Conservation (phyloP, 1,284 basidiomycete genomes). For the Termitomyces sp. region DNA sequence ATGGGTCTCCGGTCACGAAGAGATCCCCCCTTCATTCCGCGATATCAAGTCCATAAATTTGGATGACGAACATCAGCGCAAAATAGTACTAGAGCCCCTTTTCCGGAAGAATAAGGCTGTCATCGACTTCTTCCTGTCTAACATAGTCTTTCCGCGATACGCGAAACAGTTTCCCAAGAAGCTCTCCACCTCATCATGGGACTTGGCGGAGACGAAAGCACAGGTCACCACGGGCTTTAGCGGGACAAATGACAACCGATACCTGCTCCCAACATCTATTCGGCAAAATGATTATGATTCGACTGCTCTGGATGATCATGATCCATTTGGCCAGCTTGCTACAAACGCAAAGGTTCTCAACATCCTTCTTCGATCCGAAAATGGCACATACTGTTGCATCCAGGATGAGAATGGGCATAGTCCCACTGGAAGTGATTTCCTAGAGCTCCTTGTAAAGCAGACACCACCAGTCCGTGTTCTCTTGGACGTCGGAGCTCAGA, state of each 20-base stretch:
- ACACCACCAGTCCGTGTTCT: conserved; percentile 36
- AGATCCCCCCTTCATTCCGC: conserved; percentile 27
- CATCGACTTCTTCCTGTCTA: conserved; percentile 46
- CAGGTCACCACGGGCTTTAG: conserved; percentile 48
- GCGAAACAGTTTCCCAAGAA: conserved; percentile 46
- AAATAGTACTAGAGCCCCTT: conserved; percentile 25
- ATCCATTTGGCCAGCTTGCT: conserved; percentile 35
- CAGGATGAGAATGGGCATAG: conserved; percentile 18
- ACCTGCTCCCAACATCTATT: conserved; percentile 44
- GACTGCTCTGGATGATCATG: conserved; percentile 10
- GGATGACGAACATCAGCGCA: conserved; percentile 33
- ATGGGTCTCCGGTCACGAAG: conserved; percentile 29
- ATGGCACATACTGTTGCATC: conserved; percentile 32
- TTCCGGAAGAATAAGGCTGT: conserved; percentile 35
- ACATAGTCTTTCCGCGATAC: conserved; percentile 43
- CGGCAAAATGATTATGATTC: conserved; percentile 24
- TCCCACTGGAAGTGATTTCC: conserved; percentile 27
- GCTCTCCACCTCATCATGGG: conserved; percentile 47
- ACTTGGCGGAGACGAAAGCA: conserved; percentile 36
- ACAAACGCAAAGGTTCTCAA: conserved; percentile 48
- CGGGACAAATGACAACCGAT: conserved; percentile 50
- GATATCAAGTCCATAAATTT: conserved; percentile 36
- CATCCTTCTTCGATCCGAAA: conserved; percentile 40
- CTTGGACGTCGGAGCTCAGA: conserved; percentile 55
- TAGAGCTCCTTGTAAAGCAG: conserved; percentile 30